These are phyloP conservation scores for Chrysoporthe austroafricana DNA, from an alignment of 2,329 filamentous ascomycete genomes.

Conservation along the genomic window DNA sequence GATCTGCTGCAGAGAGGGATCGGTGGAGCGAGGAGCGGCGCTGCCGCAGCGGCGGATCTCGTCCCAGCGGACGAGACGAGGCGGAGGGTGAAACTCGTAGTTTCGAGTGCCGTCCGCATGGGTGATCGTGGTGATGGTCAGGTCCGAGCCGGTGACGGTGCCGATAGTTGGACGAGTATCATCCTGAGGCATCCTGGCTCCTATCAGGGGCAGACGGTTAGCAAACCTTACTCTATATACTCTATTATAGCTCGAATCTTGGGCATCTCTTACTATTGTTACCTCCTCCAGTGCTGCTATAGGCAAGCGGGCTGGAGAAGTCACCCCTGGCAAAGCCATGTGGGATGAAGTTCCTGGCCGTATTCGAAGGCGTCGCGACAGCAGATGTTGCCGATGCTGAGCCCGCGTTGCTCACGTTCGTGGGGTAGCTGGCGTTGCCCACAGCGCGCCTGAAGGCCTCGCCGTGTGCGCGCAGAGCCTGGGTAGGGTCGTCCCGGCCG, in stretches of 20 bases:
- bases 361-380: slow-evolving; percentile 9
- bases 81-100: slow-evolving; percentile 20
- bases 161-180: slow-evolving; percentile 23
- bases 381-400: slow-evolving; percentile 6
- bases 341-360: slow-evolving; percentile 19
- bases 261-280: slow-evolving; percentile 19
- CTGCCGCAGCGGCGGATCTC: slow-evolving; percentile 23
- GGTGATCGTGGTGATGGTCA: slow-evolving; percentile 22
- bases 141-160: slow-evolving; percentile 21
- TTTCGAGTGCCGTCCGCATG: slow-evolving; percentile 20
- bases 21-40: slow-evolving; percentile 23
- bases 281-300: slow-evolving; percentile 1
- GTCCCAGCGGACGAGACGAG: slow-evolving; percentile 34
- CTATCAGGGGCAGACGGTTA: slow-evolving; percentile 1
- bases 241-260: neutral
- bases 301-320: slow-evolving; percentile 17
- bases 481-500: slow-evolving; percentile 32
- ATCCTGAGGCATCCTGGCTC: slow-evolving; percentile 1
- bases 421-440: slow-evolving; percentile 14
- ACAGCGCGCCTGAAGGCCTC: slow-evolving; percentile 19
- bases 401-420: slow-evolving; percentile 22
- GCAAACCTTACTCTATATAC: neutral
- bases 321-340: slow-evolving; percentile 21
- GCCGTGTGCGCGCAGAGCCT: slow-evolving; percentile 26
- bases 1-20: slow-evolving; percentile 28